Evolutionary conservation across 345 rosid species (phyloP), one percentile per base, ranked within the genome.

Genomic region (Citrus trifoliata): DNA sequence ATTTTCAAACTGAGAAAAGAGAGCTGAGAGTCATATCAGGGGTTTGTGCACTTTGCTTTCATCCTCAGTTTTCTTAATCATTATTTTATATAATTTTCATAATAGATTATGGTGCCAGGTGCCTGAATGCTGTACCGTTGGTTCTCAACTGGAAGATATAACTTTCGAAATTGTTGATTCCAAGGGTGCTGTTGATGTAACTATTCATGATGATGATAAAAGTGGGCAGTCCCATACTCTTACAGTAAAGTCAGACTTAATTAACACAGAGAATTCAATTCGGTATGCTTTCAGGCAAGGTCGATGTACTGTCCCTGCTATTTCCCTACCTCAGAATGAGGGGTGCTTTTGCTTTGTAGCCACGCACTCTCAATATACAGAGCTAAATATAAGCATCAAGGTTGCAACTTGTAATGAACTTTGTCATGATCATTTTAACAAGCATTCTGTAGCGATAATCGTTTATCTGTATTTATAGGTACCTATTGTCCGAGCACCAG

Each of bases 261-360:
- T 73, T 24, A 63, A 59, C 28, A 2, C 25, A 19, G 86, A 75
- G 53, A 82, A 77, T 64, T 55, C 61, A 67, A 37, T 85, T 27
- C 78, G 71, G 40, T 87, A 86, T 78, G 77, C 86, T 70, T 90
- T 92, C 78, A 83, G 74, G 67, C 48, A 83, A 38, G 91, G 94
- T 13, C 35, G 83, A 42, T 87, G 93, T 81, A 86, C 78, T 67
- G 74, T 92, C 66, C 80, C 90, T 35, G 81, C 77, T 61, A 77
- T 89, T 59, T 58, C 82, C 10, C 68, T 90, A 25, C 95, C 93
- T 77, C 77, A 71, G 70, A 76, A 18, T 16, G 91, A 81, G 74
- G 92, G 90, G 51, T 69, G 58, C 62, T 78, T 86, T 73, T 68
- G 80, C 79, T 81, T 89, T 38, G 78, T 46, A 58, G 95, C 83